Evolutionary conservation across 495 filamentous ascomycete genomes (phyloP).

Genomic region (Beverwykella pulmonaria): DNA sequence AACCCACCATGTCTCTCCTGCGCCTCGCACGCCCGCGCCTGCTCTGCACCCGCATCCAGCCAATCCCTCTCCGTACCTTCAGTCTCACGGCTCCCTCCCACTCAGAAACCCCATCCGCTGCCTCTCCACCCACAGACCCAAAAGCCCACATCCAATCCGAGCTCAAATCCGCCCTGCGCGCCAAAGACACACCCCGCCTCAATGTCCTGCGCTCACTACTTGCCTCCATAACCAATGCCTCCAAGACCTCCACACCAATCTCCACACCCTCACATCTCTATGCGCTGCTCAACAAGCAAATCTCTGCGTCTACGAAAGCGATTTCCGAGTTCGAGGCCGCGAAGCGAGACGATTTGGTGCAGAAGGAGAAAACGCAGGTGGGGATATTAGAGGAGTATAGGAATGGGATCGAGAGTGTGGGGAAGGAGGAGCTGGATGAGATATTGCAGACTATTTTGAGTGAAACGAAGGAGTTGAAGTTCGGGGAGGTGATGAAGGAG

Average conservation of each 20-base stretch:
- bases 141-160: slow-evolving; percentile 55
- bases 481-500: slow-evolving; percentile 51
- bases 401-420: slow-evolving; percentile 52
- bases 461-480: slow-evolving; percentile 50
- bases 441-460: slow-evolving; percentile 52
- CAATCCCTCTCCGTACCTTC: slow-evolving; percentile 16
- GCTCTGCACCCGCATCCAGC: neutral
- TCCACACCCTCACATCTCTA: slow-evolving; percentile 61
- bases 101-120: neutral
- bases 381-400: slow-evolving; percentile 62
- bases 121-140: neutral
- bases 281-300: slow-evolving; percentile 60
- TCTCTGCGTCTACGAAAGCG: slow-evolving; percentile 53
- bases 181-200: slow-evolving; percentile 58
- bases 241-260: slow-evolving; percentile 62
- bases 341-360: slow-evolving; percentile 58
- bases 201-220: slow-evolving; percentile 64
- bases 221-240: slow-evolving; percentile 64
- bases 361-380: slow-evolving; percentile 60
- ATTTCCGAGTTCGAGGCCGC: slow-evolving; percentile 56
- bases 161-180: slow-evolving; percentile 64
- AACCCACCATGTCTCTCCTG: slow-evolving; percentile 22
- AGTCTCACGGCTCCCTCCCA: slow-evolving; percentile 1
- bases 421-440: slow-evolving; percentile 53
- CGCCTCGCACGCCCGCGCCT: slow-evolving; percentile 14